Evolutionary conservation across 495 filamentous ascomycete species (phyloP), one percentile per base, ranked within the genome.

Genomic region (Xylaria castorea): DNA sequence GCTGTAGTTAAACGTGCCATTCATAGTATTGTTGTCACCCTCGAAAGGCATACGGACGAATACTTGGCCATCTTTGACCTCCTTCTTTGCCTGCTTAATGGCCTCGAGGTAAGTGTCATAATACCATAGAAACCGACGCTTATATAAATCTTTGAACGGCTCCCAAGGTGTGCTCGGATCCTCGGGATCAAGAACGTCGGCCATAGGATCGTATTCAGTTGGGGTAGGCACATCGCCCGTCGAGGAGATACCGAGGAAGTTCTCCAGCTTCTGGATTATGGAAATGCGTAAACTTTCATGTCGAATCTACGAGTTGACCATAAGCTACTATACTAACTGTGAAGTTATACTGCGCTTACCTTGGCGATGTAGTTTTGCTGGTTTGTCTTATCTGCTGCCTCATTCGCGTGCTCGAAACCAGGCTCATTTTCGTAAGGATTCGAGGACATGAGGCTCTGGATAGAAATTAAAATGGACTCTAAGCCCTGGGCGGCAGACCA

Each of bases 361-460:
- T 99, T 99, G 30, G 90, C 90, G 44, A 93, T 86, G 81, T 99
- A 99, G n/a, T 89, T 83, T 71, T 90, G 87, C 80, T 93, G 93
- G 61, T 91, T 87, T 78, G 91, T 89, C 82, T 92, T 91, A 77
- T 97, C 92, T 14, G 86, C 81, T 4, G 84, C 81, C 27, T 88
- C 87, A 42, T 90, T 90, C 25, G 90, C 88, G 65, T 92, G 87
- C 75, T 98, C 96, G 75, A 92, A 97, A 11, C 96, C 96, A 22
- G 96, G 96, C 78, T 99, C 96, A 75, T 98, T 97, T 80, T 96
- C 93, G 80, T 97, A 99, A 0, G 96, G 96, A 79, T 98, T 97
- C 30, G 89, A 82, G 1, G 94, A 97, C 91, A 99, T 94, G 36
- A 99, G 84, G 77, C 94, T 97, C 80, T 99, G 96, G 66, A 99